phyloP scores from a whole-genome alignment of 108 stramenopile genomes.

The Cyclotella kingstonii region DNA sequence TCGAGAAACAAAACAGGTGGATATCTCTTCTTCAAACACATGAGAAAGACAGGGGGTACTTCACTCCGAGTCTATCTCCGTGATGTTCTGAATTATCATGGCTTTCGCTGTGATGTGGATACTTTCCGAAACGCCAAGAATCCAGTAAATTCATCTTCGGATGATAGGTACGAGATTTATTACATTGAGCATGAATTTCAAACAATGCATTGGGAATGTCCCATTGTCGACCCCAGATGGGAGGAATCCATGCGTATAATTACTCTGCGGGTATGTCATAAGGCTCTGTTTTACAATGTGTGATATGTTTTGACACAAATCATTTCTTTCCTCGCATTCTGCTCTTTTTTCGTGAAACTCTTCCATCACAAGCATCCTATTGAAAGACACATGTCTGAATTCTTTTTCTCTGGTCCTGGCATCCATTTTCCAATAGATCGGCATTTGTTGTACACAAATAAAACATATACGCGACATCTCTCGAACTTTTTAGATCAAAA shows the following conservation, averaged over 20 bases:
- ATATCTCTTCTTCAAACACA: conserved; percentile 34
- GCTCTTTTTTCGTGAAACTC: background rate
- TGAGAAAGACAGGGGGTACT: conserved; percentile 35
- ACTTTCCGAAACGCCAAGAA: background rate
- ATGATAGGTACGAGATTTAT: conserved; percentile 3
- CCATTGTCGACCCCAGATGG: conserved; percentile 21
- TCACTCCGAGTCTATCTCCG: conserved; percentile 16
- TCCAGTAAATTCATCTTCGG: background rate
- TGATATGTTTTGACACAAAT: too few species aligned
- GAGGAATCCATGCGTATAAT: conserved; percentile 14
- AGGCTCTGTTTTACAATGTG: too few species aligned
- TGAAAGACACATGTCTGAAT: conserved; percentile 31
- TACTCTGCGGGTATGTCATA: conserved; percentile 24
- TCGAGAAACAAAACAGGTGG: background rate
- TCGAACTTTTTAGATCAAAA: conserved; percentile 5
- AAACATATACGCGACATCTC: conserved; percentile 22
- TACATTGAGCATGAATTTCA: conserved; percentile 35
- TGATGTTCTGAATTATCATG: conserved; percentile 20
- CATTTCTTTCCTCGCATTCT: background rate
- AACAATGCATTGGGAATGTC: conserved; percentile 26
- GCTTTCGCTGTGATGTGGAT: background rate
- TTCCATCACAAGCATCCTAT: conserved; percentile 15
- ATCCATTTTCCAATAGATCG: conserved; percentile 4
- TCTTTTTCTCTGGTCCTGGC: conserved; percentile 21
- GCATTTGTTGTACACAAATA: conserved; percentile 17